Base-by-base conservation (phyloP, 306 rosid genomes). In the Ammopiptanthus mongolicus region DNA sequence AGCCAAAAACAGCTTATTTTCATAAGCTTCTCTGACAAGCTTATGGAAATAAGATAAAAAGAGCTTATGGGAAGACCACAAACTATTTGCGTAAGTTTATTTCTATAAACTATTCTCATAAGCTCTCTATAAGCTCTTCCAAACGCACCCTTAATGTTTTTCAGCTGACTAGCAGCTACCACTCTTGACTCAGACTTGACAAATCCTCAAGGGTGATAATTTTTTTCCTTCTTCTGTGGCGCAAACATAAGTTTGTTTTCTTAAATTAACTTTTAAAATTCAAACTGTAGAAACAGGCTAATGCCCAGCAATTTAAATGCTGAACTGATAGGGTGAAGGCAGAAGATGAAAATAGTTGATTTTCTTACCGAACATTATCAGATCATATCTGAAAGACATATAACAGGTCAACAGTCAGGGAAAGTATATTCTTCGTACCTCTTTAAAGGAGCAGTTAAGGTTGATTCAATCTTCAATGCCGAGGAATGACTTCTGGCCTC, bases 381-480 rank as follows among this genome's bases (percentile, higher is more conserved):
- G 6, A 57, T 11, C 50, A 34, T 34, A 51, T 65, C 29, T 60
- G 46, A 76, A 61, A 66, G 41, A 66, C 44, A 61, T 47, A 34
- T 78, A 18, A 44, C 5, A 51, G 31, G 62, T 12, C 65, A 80
- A 28, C 42, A 14, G 14, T 25, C 46, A 6, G 18, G 18, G 48
- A 60, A 48, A 71, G 36, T 18, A 50, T 58, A 55, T 31, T 55
- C 37, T 53, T 61, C 68, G 31, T 86, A 94, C 98, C 95, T 91
- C 80, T 77, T 95, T 55, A 90, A 42, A 82, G 93, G 97, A 85
- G 86, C 88, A 12, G 90, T 53, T 23, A 88, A 71, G 23, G 87
- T 79, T 33, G 91, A 82, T 34, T 87, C 91, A 75, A 80, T 68
- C 69, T 86, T 87, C 82, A 78, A 57, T 12, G 83, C 67, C 65